These are phyloP conservation scores for Sporothrix globosa DNA, from an alignment of 2,329 filamentous ascomycete species.

Conservation along the genomic window DNA sequence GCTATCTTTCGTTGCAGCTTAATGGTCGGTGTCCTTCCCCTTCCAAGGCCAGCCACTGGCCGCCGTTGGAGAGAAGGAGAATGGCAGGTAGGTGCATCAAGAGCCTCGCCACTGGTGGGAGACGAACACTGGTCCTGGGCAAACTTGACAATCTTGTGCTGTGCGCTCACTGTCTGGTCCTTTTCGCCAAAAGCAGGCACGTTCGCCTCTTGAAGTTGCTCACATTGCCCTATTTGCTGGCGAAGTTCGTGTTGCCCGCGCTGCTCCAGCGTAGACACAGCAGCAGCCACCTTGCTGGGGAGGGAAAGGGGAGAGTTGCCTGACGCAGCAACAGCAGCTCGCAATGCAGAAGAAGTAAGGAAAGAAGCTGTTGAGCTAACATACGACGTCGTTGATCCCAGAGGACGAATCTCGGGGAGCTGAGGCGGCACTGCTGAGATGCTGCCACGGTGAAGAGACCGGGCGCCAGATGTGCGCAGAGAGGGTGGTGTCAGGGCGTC, in stretches of 20 bases:
- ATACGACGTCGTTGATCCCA: constrained; percentile 57
- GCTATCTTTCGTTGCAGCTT: constrained; percentile 55
- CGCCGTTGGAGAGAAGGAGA: not conserved
- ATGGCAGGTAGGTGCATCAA: not conserved
- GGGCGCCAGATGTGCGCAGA: constrained; percentile 11
- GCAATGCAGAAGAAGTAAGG: constrained; percentile 27
- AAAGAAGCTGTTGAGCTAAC: constrained; percentile 44
- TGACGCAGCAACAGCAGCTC: constrained; percentile 13
- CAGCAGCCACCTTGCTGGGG: constrained; percentile 38
- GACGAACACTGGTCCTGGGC: constrained; percentile 15
- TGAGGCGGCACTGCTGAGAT: constrained; percentile 27
- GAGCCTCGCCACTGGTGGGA: constrained; percentile 21
- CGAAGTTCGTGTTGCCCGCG: constrained; percentile 15
- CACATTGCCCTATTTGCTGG: not conserved
- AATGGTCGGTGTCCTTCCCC: constrained; percentile 47
- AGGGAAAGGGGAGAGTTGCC: constrained; percentile 40
- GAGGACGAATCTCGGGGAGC: constrained; percentile 43
- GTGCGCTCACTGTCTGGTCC: not conserved
- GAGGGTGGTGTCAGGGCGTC: constrained; percentile 31
- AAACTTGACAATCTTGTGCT: constrained; percentile 30
- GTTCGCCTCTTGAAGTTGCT: not conserved
- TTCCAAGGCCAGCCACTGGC: constrained; percentile 31
- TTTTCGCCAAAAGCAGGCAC: not conserved
- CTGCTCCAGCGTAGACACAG: constrained; percentile 45
- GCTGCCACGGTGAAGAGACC: constrained; percentile 14